Evolutionary conservation across 2,329 filamentous ascomycete species (phyloP), one percentile per base, ranked within the genome.

Genomic region (Myriosclerotinia duriaeana): DNA sequence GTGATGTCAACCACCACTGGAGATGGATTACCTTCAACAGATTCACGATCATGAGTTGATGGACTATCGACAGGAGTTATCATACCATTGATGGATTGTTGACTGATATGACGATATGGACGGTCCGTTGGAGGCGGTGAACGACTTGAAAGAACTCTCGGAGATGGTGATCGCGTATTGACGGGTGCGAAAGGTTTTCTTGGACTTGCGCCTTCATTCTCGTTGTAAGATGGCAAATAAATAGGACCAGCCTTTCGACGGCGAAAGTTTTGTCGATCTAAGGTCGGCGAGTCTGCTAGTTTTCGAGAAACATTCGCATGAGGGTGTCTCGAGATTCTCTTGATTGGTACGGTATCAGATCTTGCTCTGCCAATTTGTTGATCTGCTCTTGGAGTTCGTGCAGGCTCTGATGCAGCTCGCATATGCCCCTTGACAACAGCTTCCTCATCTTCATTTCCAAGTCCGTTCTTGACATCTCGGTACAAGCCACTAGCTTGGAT

Each of bases 81-180:
- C 5, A 22, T 26, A 9, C 22, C 26, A 15, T 44, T n/a, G 9
- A 58, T 8, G 30, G n/a, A 20, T 20, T 20, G 22, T n/a, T 65
- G 63, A 36, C 54, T 60, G 20, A 50, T 38, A 52, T 60, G 54
- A 30, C 63, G 63, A 59, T 65, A 65, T 38, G 63, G 63, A 40
- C 63, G 63, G 36, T 65, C 38, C 34, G 20, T 60, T 5, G 63
- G 54, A 7, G 63, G 63, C 2, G 46, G 63, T 12, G 40, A 30
- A 42, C 44, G 63, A 26, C 38, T 11, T 40, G 44, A 11, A 30
- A 8, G 26, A 22, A 12, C 3, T 26, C 7, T 44, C 14, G 34
- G 36, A 17, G 60, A 42, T 40, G 34, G 58, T 4, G n/a, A 50
- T 52, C 44, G 22, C 12, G 8, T 50, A 50, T 52, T 14, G 44